phyloP scores from a whole-genome alignment of 2,329 filamentous ascomycete genomes.

The Stagonosporopsis tanaceti region DNA sequence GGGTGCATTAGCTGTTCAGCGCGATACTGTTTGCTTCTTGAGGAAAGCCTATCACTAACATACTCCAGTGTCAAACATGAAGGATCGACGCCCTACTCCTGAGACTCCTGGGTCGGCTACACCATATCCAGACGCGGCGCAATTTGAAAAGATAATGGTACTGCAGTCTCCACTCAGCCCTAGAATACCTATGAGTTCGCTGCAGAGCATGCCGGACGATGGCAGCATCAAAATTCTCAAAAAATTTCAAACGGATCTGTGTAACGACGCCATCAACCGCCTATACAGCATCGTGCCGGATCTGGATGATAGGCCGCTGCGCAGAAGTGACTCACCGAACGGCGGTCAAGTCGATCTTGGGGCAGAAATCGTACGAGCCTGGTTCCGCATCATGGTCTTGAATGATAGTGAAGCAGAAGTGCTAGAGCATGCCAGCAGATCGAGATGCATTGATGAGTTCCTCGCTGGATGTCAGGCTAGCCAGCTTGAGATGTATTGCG shows the following conservation, averaged over 20 bases:
- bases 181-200: slow-evolving; percentile 29
- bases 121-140: slow-evolving; percentile 18
- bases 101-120: slow-evolving; percentile 25
- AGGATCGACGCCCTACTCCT: slow-evolving; percentile 24
- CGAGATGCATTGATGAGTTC: slow-evolving; percentile 35
- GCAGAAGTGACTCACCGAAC: slow-evolving; percentile 6
- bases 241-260: slow-evolving; percentile 39
- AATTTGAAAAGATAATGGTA: slow-evolving; percentile 34
- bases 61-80: slow-evolving; percentile 30
- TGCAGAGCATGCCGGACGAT: slow-evolving; percentile 33
- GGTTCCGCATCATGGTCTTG: slow-evolving; percentile 43
- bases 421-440: slow-evolving; percentile 34
- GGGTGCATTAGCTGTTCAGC: not conserved
- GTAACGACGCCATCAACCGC: slow-evolving; percentile 28
- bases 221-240: slow-evolving; percentile 39
- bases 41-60: not conserved
- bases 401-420: slow-evolving; percentile 38
- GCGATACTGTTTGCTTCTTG: no score
- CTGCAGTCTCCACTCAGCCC: slow-evolving; percentile 34
- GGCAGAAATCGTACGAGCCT: slow-evolving; percentile 35
- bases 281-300: slow-evolving; percentile 39
- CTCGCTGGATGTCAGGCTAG: slow-evolving; percentile 35
- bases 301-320: slow-evolving; percentile 18
- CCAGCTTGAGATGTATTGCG: slow-evolving; percentile 38
- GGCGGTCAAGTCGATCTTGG: slow-evolving; percentile 26